Evolutionary conservation across 371 early-diverging fungal genomes (phyloP).

Genomic region (Mucor sp.): DNA sequence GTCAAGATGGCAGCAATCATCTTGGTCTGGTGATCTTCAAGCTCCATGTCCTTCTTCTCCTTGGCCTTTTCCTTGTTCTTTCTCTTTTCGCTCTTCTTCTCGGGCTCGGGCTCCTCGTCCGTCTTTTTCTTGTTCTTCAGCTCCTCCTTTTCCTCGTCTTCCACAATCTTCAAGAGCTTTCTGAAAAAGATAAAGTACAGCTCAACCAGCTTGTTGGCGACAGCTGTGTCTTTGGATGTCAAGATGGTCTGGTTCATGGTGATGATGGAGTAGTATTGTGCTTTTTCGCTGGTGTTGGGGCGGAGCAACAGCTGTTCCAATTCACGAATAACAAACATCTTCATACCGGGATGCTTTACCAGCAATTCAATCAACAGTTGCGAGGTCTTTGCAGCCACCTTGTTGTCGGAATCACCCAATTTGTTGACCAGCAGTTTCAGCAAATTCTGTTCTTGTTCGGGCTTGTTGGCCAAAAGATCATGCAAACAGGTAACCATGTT

Average conservation of each 20-base stretch:
- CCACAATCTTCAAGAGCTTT: slow-evolving; percentile 62
- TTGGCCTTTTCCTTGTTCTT: slow-evolving; percentile 46
- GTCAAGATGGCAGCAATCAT: slow-evolving; percentile 93
- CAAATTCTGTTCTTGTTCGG: slow-evolving; percentile 96
- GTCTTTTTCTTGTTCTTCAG: slow-evolving; percentile 56
- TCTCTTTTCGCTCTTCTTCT: slow-evolving; percentile 47
- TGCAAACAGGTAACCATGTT: slow-evolving; percentile 74
- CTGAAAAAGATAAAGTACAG: slow-evolving; percentile 93
- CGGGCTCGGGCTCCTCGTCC: slow-evolving; percentile 41
- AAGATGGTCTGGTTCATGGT: slow-evolving; percentile 92
- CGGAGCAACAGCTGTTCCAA: slow-evolving; percentile 85
- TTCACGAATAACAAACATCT: slow-evolving; percentile 81
- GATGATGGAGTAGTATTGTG: slow-evolving; percentile 87
- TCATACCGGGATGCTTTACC: slow-evolving; percentile 86
- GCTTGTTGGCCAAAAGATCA: slow-evolving; percentile 81
- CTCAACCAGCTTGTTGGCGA: slow-evolving; percentile 84
- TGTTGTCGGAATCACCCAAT: slow-evolving; percentile 90
- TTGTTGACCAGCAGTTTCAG: slow-evolving; percentile 92
- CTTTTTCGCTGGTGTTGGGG: slow-evolving; percentile 68
- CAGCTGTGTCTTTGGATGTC: slow-evolving; percentile 65
- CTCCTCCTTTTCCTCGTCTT: slow-evolving; percentile 40
- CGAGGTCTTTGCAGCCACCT: slow-evolving; percentile 84
- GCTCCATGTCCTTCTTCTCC: slow-evolving; percentile 52
- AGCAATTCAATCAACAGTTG: slow-evolving; percentile 77
- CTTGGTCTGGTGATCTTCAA: slow-evolving; percentile 73